Evolutionary conservation across 345 rosid species (phyloP).

Genomic region (Xanthoceras sorbifolium): DNA sequence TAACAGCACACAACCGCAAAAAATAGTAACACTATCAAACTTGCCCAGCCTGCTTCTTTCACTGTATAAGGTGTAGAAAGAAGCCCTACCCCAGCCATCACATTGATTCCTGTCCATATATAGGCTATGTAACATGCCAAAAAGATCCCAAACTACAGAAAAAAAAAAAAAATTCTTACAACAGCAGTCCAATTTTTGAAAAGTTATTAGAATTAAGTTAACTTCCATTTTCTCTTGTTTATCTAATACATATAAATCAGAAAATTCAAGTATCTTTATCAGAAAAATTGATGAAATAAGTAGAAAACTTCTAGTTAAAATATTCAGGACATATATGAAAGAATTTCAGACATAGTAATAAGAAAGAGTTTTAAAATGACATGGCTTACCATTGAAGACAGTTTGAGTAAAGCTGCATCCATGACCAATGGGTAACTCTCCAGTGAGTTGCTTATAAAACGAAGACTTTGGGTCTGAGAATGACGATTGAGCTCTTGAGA

Average conservation of each 20-base stretch:
- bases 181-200: not conserved
- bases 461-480: constrained; percentile 69
- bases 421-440: constrained; percentile 58
- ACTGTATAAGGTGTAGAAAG: constrained; percentile 82
- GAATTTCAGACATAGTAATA: not conserved
- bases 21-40: constrained; percentile 54
- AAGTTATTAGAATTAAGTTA: not conserved
- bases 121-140: not conserved
- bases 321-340: constrained; percentile 12
- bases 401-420: constrained; percentile 90
- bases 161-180: not conserved
- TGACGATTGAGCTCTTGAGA: constrained; percentile 55
- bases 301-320: not conserved
- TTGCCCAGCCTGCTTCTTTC: constrained; percentile 82
- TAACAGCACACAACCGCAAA: constrained; percentile 74
- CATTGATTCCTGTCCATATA: constrained; percentile 66
- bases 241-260: not conserved
- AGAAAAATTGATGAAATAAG: not conserved
- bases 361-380: not conserved
- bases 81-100: constrained; percentile 93
- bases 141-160: not conserved
- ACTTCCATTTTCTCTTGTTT: not conserved
- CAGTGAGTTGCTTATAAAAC: constrained; percentile 45
- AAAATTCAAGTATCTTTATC: not conserved
- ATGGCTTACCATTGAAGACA: constrained; percentile 67